Percentiles rank a stretch among this genome's conserved stretches.
These are phyloP conservation scores for Lactifluus pinguis DNA, from an alignment of 768 basidiomycete species.

Conservation along the genomic window DNA sequence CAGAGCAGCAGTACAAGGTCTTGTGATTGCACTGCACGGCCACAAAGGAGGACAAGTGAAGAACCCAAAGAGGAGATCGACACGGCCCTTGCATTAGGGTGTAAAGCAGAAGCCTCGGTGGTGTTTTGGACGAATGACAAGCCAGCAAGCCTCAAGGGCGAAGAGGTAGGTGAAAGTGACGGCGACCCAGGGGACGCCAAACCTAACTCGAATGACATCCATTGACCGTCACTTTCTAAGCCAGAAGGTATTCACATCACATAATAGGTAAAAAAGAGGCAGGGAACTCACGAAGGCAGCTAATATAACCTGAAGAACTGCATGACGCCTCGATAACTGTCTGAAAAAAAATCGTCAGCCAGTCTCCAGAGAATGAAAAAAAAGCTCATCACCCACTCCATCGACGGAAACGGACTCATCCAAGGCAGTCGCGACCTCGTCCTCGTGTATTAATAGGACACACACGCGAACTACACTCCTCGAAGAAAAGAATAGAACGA, in stretches of 20 bases:
- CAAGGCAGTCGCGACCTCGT: neutral
- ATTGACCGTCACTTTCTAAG: slow-evolving; percentile 38
- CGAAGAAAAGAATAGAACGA: slow-evolving; percentile 16
- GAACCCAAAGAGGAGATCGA: slow-evolving; percentile 44
- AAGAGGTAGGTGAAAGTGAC: neutral
- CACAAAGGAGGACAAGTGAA: slow-evolving; percentile 50
- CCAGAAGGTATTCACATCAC: neutral
- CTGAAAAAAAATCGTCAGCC: slow-evolving; percentile 11
- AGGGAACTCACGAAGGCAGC: slow-evolving; percentile 24
- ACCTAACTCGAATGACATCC: slow-evolving; percentile 31
- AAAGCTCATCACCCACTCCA: neutral
- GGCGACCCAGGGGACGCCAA: neutral
- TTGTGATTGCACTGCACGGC: slow-evolving; percentile 28
- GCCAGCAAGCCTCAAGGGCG: slow-evolving; percentile 7
- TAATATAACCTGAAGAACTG: slow-evolving; percentile 26
- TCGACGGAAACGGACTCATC: slow-evolving; percentile 1
- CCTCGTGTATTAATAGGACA: slow-evolving; percentile 14
- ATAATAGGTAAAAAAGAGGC: neutral
- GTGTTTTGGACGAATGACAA: slow-evolving; percentile 11
- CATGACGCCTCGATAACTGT: slow-evolving; percentile 25
- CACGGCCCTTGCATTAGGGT: slow-evolving; percentile 18
- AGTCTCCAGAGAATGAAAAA: neutral
- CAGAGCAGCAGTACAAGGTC: slow-evolving; percentile 52
- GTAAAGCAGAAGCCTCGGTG: neutral
- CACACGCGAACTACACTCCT: slow-evolving; percentile 14